Conservation (phyloP, 2,329 filamentous ascomycete genomes). For the Calonectria henricotiae region DNA sequence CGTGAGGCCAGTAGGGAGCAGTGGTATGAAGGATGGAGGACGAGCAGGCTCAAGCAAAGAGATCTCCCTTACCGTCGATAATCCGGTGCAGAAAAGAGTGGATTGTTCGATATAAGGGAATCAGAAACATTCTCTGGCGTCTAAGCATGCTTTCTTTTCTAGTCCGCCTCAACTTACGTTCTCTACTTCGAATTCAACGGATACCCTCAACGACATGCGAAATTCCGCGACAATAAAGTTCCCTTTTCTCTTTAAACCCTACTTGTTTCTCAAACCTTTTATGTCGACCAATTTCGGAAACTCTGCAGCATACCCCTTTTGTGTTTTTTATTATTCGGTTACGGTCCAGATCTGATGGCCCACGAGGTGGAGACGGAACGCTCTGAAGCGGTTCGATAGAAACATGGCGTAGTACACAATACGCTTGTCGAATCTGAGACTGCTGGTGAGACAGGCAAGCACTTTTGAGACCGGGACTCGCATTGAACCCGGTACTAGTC, state of each 20-base stretch:
- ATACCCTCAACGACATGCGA: constrained; percentile 43
- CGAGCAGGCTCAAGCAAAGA: constrained; percentile 74
- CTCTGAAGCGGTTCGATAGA: constrained; percentile 10
- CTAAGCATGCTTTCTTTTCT: constrained; percentile 32
- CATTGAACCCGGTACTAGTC: constrained; percentile 11
- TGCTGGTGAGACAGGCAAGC: constrained; percentile 18
- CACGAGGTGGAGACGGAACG: constrained; percentile 38
- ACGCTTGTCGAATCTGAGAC: constrained; percentile 23
- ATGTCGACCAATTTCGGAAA: constrained; percentile 51
- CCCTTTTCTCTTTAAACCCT: constrained; percentile 43
- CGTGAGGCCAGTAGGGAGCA: constrained; percentile 91
- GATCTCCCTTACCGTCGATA: constrained; percentile 61
- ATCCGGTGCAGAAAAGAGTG: constrained; percentile 32
- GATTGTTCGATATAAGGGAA: constrained; percentile 33
- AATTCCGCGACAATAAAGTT: constrained; percentile 41
- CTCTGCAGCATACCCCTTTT: constrained; percentile 59
- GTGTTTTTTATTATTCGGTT: constrained; percentile 51
- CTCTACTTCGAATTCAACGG: constrained; percentile 35
- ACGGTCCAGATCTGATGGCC: constrained; percentile 43
- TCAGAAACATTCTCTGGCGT: constrained; percentile 18
- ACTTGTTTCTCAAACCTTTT: constrained; percentile 43
- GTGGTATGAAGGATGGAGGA: constrained; percentile 98
- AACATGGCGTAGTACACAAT: constrained; percentile 17
- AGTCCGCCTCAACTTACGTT: constrained; percentile 25
- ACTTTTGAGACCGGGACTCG: constrained; percentile 9